Evolutionary conservation across 2,329 filamentous ascomycete species (phyloP).

Genomic region (Arachnopeziza araneosa): DNA sequence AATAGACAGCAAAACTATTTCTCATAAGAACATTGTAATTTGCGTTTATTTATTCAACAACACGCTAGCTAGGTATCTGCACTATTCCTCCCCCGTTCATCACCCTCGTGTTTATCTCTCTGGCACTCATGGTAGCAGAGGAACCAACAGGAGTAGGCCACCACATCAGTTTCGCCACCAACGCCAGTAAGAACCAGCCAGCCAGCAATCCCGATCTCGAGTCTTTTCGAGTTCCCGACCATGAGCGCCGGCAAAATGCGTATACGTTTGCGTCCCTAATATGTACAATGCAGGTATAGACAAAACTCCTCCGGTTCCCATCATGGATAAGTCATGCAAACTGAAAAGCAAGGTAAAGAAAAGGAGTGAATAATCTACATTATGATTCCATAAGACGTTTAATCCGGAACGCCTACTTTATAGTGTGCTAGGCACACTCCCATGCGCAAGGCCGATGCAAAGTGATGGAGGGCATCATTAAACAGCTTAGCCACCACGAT

Average conservation of each 20-base stretch:
- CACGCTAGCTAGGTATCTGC: not conserved
- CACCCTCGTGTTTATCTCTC: too few relatives aligned
- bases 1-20: not conserved
- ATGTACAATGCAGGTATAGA: not conserved
- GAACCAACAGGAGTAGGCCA: not conserved
- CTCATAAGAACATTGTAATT: not conserved
- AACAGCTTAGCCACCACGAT: not conserved
- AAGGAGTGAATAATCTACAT: not conserved
- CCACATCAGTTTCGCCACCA: not conserved
- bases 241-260: not conserved
- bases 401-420: not conserved
- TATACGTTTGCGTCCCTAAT: not conserved
- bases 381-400: not conserved
- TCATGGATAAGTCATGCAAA: not conserved
- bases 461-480: not conserved
- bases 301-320: not conserved
- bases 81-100: not conserved
- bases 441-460: not conserved
- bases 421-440: not conserved
- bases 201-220: not conserved
- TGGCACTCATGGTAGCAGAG: too few relatives aligned
- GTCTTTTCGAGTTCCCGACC: not conserved
- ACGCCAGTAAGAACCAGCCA: not conserved
- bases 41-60: not conserved
- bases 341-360: not conserved